phyloP scores from a whole-genome alignment of 2,329 filamentous ascomycete species.

The Aspergillus nomiae region DNA sequence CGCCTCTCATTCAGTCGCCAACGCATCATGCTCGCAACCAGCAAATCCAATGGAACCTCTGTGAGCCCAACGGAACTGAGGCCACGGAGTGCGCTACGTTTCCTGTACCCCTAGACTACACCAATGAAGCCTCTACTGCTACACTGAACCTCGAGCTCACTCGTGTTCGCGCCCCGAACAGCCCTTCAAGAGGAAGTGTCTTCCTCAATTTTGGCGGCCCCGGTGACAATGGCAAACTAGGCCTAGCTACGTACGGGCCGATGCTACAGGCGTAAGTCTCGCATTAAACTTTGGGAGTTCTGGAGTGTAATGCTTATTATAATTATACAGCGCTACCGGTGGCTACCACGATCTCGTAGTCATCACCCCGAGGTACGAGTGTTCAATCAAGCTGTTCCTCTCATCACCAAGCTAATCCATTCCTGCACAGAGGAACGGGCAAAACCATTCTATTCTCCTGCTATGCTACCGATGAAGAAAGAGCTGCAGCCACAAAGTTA shows the following conservation, averaged over 20 bases:
- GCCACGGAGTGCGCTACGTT: slow-evolving; percentile 32
- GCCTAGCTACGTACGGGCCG: slow-evolving; percentile 3
- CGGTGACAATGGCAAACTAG: slow-evolving; percentile 19
- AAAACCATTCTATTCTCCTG: slow-evolving; percentile 7
- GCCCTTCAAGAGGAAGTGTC: slow-evolving; percentile 34
- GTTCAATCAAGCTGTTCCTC: not conserved
- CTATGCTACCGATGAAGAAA: not conserved
- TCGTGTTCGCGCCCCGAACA: slow-evolving; percentile 27
- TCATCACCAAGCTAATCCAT: not conserved
- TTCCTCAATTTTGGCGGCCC: slow-evolving; percentile 39
- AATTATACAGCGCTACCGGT: not conserved
- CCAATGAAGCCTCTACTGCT: slow-evolving; percentile 19
- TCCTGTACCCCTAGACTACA: slow-evolving; percentile 39
- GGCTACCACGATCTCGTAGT: not conserved
- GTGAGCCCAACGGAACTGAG: not conserved
- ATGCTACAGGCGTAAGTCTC: not conserved
- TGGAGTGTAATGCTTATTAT: not conserved
- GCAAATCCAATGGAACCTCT: no score
- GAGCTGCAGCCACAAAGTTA: not conserved
- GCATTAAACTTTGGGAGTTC: not conserved
- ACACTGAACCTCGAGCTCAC: slow-evolving; percentile 31
- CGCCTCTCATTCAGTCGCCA: not conserved
- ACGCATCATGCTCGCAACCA: not conserved
- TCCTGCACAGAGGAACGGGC: not conserved
- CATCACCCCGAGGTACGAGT: not conserved